Percentiles rank a stretch among this genome's conserved stretches.
Evolutionary conservation across 352 stramenopile species (phyloP).

Genomic region (Aphanomyces astaci): DNA sequence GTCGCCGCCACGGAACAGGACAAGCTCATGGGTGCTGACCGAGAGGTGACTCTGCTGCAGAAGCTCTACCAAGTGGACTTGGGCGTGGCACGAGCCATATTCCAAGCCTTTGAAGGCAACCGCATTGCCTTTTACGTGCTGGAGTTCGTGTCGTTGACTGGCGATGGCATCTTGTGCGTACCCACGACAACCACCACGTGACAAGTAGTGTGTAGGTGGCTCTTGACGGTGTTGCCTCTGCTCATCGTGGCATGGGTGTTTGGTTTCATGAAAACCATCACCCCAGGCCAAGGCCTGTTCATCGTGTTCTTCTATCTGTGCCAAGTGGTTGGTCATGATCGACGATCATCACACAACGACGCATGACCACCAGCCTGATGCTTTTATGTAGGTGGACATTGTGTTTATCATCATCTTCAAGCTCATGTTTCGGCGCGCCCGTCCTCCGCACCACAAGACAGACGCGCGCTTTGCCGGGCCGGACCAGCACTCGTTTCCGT

Average conservation of each 20-base stretch:
- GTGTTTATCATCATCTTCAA: conserved; percentile 76
- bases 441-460: conserved; percentile 59
- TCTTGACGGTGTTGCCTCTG: conserved; percentile 48
- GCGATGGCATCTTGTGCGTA: conserved; percentile 74
- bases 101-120: background rate
- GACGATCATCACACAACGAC: too few relatives aligned
- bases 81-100: conserved; percentile 21
- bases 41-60: conserved; percentile 45
- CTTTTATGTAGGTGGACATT: conserved; percentile 49
- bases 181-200: background rate
- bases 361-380: background rate
- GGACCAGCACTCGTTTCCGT: conserved; percentile 81
- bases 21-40: conserved; percentile 5
- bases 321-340: conserved; percentile 37
- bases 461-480: conserved; percentile 69
- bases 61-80: conserved; percentile 68
- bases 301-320: conserved; percentile 44
- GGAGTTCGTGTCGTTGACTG: conserved; percentile 69
- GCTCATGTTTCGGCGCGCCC: conserved; percentile 56
- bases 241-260: conserved; percentile 33
- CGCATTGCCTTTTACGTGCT: conserved; percentile 1
- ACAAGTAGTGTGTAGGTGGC: conserved; percentile 31
- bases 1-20: background rate
- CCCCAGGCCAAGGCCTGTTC: conserved; percentile 30
- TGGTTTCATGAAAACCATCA: conserved; percentile 31